Evolutionary conservation across 331 rosid species (phyloP), one percentile per base, ranked within the genome.

Genomic region (Saraca asoca): DNA sequence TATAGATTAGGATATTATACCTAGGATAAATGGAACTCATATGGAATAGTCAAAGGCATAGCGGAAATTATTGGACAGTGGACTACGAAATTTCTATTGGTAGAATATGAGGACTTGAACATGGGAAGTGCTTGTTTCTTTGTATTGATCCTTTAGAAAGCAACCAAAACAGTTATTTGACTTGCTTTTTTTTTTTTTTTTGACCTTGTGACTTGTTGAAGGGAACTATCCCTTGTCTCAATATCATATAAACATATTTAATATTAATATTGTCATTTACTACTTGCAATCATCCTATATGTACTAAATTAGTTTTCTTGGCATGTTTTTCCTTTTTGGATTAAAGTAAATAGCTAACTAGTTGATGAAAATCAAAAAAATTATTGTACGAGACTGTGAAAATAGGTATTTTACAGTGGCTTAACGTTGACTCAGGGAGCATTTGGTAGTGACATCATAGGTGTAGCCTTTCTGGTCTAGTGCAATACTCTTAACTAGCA

Each of bases 271-370:
- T 42, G 20, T 17, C 48, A 37, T 60, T 15, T 67, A 12, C 64
- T 79, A 39, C 58, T 52, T 56, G 51, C 42, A 17, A 51, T 33
- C n/a, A 58, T 64, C 51, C 76, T 16, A 38, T 14, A 64, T 64
- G 3, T 53, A n/a, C n/a, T n/a, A n/a, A n/a, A n/a, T n/a, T n/a
- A n/a, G n/a, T n/a, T n/a, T n/a, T n/a, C n/a, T n/a, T n/a, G n/a
- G n/a, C n/a, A n/a, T n/a, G n/a, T n/a, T n/a, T n/a, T n/a, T n/a
- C n/a, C n/a, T n/a, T n/a, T n/a, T n/a, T n/a, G n/a, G n/a, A n/a
- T n/a, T n/a, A n/a, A n/a, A n/a, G n/a, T n/a, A n/a, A n/a, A n/a
- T n/a, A n/a, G n/a, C n/a, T n/a, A n/a, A n/a, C n/a, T n/a, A n/a
- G n/a, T n/a, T n/a, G n/a, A n/a, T n/a, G n/a, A n/a, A n/a, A n/a